Percentiles rank a stretch among this genome's conserved stretches.
Evolutionary conservation across 257 asterid genomes (phyloP).

Genomic region (Gentiana macrophylla): DNA sequence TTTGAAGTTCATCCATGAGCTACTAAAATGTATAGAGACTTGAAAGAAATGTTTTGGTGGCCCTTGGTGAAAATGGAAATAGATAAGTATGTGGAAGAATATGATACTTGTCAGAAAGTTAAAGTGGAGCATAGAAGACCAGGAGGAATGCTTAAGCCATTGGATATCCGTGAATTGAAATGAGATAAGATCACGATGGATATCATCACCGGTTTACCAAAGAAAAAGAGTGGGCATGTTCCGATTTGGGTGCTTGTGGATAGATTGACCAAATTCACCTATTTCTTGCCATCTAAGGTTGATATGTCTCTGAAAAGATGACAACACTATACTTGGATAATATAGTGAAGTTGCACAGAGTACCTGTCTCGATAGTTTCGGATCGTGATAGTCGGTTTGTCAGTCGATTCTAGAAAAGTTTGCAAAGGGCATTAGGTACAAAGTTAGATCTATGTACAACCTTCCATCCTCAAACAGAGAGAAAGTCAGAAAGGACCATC

Average conservation of each 20-base stretch:
- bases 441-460: neutral
- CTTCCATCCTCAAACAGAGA: neutral
- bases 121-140: too few species aligned
- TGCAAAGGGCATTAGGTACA: neutral
- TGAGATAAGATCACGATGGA: too few species aligned
- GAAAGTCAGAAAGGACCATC: neutral
- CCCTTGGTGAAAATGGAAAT: too few species aligned
- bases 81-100: too few species aligned
- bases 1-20: too few species aligned
- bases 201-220: too few species aligned
- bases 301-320: neutral
- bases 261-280: neutral
- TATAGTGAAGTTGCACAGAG: neutral
- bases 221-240: too few species aligned
- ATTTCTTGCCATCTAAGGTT: neutral
- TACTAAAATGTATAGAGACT: too few species aligned
- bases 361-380: neutral
- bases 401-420: neutral
- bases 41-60: too few species aligned
- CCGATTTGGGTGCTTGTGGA: neutral
- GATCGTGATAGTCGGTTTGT: neutral
- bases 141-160: too few species aligned
- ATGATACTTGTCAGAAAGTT: too few species aligned
- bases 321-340: neutral
- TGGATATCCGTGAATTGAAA: too few species aligned